Conservation (phyloP, 768 basidiomycete genomes). For the Leccinum rimulosum region DNA sequence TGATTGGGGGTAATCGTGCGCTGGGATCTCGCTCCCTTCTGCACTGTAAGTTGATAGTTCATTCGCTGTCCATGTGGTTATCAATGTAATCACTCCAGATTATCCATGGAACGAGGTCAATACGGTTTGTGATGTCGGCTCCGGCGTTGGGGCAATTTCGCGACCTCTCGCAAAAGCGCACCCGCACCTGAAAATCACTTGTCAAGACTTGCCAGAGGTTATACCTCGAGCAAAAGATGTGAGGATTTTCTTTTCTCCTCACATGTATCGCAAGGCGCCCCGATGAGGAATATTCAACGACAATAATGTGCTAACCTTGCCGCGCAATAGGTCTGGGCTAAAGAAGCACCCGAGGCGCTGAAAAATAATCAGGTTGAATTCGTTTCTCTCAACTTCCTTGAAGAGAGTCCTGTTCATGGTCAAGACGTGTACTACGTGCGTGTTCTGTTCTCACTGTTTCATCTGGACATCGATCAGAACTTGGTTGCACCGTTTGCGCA, state of each 20-base stretch:
- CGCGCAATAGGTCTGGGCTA: neutral
- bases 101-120: neutral
- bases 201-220: neutral
- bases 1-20: constrained; percentile 17
- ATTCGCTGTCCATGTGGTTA: no score
- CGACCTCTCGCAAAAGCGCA: neutral
- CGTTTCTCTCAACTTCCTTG: neutral
- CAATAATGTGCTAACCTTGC: neutral
- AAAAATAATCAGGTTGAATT: constrained; percentile 8
- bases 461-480: neutral
- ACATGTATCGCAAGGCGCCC: neutral
- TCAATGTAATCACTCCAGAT: neutral
- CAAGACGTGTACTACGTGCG: neutral
- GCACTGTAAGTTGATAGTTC: neutral
- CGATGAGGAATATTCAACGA: neutral
- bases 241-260: neutral
- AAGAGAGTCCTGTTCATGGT: neutral
- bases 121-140: neutral
- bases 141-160: neutral
- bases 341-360: constrained; percentile 2
- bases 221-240: neutral
- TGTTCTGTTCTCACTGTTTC: neutral
- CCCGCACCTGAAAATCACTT: neutral
- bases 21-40: constrained; percentile 15
- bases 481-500: neutral